phyloP scores from a whole-genome alignment of 306 rosid genomes.

The Pterocarpus macrocarpus region DNA sequence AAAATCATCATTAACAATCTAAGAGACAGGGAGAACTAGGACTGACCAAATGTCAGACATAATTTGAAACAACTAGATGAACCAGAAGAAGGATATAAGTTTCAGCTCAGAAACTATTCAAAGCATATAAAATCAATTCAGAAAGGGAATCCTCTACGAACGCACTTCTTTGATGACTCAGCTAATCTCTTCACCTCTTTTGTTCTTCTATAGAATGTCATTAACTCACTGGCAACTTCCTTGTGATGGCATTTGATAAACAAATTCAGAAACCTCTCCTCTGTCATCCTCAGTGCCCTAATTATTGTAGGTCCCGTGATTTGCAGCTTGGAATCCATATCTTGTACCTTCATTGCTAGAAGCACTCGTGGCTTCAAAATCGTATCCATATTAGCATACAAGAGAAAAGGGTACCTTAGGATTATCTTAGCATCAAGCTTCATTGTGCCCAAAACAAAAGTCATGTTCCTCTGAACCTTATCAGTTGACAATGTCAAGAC shows the following conservation, averaged over 20 bases:
- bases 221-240: conserved; percentile 69
- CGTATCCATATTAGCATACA: conserved; percentile 68
- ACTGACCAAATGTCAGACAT: neutral
- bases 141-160: conserved; percentile 69
- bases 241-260: conserved; percentile 59
- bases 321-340: conserved; percentile 58
- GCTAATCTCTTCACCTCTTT: conserved; percentile 77
- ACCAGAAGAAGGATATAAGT: conserved; percentile 28
- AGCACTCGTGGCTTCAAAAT: conserved; percentile 74
- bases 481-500: conserved; percentile 71
- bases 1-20: conserved; percentile 10
- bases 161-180: conserved; percentile 59
- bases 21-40: neutral
- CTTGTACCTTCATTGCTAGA: conserved; percentile 61
- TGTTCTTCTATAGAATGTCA: conserved; percentile 63
- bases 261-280: conserved; percentile 62
- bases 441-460: conserved; percentile 75
- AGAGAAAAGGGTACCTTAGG: conserved; percentile 60
- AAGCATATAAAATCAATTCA: conserved; percentile 48
- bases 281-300: conserved; percentile 72
- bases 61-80: conserved; percentile 27
- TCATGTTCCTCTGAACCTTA: conserved; percentile 92
- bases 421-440: conserved; percentile 70
- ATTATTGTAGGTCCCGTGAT: conserved; percentile 41
- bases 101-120: conserved; percentile 38